Conservation (phyloP, 2,329 filamentous ascomycete species). For the Ilyonectria robusta region DNA sequence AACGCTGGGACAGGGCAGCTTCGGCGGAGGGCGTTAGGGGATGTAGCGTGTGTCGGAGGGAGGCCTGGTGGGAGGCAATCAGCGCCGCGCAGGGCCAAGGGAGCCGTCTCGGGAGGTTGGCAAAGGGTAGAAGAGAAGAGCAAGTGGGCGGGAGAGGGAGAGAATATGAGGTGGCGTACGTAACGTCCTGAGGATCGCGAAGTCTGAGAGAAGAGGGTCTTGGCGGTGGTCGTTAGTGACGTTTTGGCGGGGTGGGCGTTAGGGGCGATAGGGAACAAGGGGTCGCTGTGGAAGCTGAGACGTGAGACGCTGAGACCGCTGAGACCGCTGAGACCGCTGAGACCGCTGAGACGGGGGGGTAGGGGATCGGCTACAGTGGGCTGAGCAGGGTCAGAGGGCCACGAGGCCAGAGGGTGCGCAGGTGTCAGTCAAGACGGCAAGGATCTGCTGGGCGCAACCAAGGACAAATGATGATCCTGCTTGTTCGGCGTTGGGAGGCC, state of each 20-base stretch:
- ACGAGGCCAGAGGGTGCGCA: neutral
- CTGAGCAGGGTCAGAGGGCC: slow-evolving; percentile 17
- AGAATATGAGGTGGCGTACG: slow-evolving; percentile 37
- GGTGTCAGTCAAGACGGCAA: slow-evolving; percentile 5
- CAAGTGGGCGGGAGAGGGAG: slow-evolving; percentile 18
- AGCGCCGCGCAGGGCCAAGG: slow-evolving; percentile 15
- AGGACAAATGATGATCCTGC: slow-evolving; percentile 6
- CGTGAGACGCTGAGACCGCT: slow-evolving; percentile 5
- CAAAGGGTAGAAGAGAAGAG: slow-evolving; percentile 5
- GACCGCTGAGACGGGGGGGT: no score
- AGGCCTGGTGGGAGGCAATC: slow-evolving; percentile 13
- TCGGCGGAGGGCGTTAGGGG: neutral
- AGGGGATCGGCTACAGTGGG: neutral
- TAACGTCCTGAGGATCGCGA: slow-evolving; percentile 43
- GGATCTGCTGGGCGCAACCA: slow-evolving; percentile 15
- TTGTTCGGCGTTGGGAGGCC: slow-evolving; percentile 16
- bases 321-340: neutral
- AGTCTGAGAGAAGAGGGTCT: slow-evolving; percentile 40
- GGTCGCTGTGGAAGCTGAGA: neutral
- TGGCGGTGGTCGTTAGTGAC: slow-evolving; percentile 44
- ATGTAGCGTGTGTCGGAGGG: neutral
- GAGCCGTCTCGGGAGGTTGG: slow-evolving; percentile 9
- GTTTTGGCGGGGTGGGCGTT: slow-evolving; percentile 38
- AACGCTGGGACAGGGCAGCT: slow-evolving; percentile 13
- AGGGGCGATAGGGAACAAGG: slow-evolving; percentile 10